Conservation (phyloP, 2,329 filamentous ascomycete species). For the Epichloe uncinata region DNA sequence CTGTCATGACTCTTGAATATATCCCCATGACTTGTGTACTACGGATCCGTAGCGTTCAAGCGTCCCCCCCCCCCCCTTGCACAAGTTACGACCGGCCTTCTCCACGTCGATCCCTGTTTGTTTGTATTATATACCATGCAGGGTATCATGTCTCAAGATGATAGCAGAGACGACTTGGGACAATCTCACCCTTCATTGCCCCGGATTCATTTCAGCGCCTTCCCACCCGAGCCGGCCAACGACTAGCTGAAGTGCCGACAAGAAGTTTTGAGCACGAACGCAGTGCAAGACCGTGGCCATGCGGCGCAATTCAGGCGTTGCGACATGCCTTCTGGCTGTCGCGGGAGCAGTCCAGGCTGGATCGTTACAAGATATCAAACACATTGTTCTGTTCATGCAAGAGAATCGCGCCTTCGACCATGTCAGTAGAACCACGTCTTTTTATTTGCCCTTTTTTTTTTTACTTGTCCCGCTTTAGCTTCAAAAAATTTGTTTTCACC, state of each 20-base stretch:
- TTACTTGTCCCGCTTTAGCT: too few relatives aligned
- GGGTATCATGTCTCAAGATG: neutral
- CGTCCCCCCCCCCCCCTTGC: neutral
- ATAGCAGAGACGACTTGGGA: neutral
- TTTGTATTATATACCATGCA: neutral
- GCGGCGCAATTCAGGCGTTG: neutral
- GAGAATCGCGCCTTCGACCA: conserved; percentile 23
- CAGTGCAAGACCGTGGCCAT: neutral
- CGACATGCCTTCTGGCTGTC: conserved; percentile 8
- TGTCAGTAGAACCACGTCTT: conserved; percentile 8
- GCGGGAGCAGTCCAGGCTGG: conserved; percentile 15
- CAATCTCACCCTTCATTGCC: neutral
- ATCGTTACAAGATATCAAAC: conserved; percentile 36
- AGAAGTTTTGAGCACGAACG: neutral
- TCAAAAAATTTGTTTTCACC: too few relatives aligned
- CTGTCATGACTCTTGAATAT: neutral
- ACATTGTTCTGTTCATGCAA: conserved; percentile 47
- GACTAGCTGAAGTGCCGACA: too few relatives aligned
- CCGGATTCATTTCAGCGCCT: neutral
- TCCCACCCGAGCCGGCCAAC: too few relatives aligned
- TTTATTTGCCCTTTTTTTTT: neutral
- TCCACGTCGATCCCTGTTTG: neutral
- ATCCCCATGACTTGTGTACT: neutral
- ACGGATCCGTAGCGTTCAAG: too few relatives aligned
- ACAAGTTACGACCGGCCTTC: neutral